These are phyloP conservation scores for Monilinia vaccinii-corymbosi DNA, from an alignment of 2,329 filamentous ascomycete genomes.

Conservation along the genomic window DNA sequence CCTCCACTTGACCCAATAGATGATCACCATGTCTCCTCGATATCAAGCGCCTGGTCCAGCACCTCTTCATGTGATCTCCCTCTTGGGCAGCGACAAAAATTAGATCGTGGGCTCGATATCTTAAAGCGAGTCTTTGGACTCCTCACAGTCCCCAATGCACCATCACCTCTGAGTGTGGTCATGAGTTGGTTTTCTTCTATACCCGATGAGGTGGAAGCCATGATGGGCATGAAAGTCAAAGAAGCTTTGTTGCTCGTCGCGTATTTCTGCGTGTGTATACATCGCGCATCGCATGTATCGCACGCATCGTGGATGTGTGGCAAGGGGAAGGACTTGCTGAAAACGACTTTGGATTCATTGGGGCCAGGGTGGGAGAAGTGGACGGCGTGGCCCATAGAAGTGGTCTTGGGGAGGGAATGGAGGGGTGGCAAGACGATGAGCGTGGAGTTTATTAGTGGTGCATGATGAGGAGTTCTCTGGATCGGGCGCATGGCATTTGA, in stretches of 20 bases:
- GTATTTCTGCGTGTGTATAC: constrained; percentile 33
- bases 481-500: constrained; percentile 1
- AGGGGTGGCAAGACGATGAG: constrained; percentile 4
- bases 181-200: constrained; percentile 33
- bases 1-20: constrained; percentile 15
- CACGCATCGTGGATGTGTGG: constrained; percentile 36
- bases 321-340: constrained; percentile 33
- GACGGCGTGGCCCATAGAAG: constrained; percentile 22
- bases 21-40: constrained; percentile 12
- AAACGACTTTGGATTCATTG: constrained; percentile 27
- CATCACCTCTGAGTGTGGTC: constrained; percentile 18
- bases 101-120: constrained; percentile 12
- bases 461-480: neutral
- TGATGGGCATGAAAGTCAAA: constrained; percentile 30
- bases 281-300: constrained; percentile 30
- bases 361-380: constrained; percentile 19
- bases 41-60: constrained; percentile 16
- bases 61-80: neutral
- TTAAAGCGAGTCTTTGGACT: constrained; percentile 19
- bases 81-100: neutral
- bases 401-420: constrained; percentile 10
- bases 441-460: constrained; percentile 5
- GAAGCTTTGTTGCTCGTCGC: constrained; percentile 32
- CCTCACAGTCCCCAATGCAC: constrained; percentile 18
- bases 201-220: constrained; percentile 27